These are phyloP conservation scores for Curvularia sp. DNA, from an alignment of 2,329 filamentous ascomycete species.

Conservation along the genomic window DNA sequence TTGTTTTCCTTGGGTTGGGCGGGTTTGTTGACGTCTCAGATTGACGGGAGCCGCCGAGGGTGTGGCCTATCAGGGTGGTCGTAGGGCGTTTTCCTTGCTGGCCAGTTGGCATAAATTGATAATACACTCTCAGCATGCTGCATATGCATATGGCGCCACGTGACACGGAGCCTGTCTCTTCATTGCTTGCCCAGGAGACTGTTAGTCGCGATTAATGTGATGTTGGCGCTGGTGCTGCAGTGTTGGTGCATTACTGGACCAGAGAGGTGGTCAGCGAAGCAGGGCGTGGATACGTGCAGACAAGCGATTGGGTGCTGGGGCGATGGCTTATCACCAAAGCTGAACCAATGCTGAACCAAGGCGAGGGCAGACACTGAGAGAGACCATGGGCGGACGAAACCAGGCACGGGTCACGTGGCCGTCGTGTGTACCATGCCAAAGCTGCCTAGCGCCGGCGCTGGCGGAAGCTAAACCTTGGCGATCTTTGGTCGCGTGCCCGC, in stretches of 20 bases:
- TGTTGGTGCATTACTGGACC: background rate
- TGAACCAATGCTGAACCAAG: background rate
- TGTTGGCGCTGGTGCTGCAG: background rate
- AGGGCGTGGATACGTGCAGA: conserved; percentile 1
- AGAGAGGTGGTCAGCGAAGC: background rate
- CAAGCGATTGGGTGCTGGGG: background rate
- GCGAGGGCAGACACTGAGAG: background rate
- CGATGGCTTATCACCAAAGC: background rate
- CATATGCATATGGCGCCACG: background rate
- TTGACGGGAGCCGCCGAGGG: background rate
- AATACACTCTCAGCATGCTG: background rate
- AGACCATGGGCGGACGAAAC: background rate
- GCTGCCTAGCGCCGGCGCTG: conserved; percentile 6
- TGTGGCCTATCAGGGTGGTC: background rate
- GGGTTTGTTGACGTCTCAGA: conserved; percentile 6
- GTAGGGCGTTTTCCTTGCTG: background rate
- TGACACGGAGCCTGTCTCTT: background rate
- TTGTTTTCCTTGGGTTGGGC: conserved; percentile 18
- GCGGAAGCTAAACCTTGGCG: conserved; percentile 14
- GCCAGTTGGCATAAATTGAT: background rate
- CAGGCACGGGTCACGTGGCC: background rate
- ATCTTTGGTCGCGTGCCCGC: conserved; percentile 4
- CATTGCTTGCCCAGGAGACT: background rate
- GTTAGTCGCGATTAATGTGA: background rate
- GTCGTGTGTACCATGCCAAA: background rate